These are phyloP conservation scores for Lonicera japonica DNA, from an alignment of 129 eudicot species.

Conservation along the genomic window DNA sequence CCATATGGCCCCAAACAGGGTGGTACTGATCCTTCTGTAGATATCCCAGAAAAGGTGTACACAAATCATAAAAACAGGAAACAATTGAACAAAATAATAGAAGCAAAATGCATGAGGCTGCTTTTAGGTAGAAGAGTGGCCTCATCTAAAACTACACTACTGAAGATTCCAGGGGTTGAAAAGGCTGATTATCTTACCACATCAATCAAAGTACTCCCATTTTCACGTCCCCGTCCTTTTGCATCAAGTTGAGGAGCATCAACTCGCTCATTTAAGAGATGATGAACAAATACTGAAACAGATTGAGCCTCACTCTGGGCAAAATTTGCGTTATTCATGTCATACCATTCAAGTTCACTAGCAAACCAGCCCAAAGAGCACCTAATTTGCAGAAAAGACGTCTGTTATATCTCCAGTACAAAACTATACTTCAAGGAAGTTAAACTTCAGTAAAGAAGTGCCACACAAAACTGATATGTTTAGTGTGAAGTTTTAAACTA, in stretches of 20 bases:
- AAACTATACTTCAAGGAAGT: not conserved
- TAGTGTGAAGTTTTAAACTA: not conserved
- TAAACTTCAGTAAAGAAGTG: not conserved
- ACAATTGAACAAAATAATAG: no score
- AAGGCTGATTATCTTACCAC: slow-evolving; percentile 40
- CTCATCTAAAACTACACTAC: no score
- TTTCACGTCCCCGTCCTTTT: slow-evolving; percentile 59
- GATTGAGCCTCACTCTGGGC: slow-evolving; percentile 90
- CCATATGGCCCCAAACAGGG: slow-evolving; percentile 95
- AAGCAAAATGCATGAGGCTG: no score
- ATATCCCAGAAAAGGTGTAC: slow-evolving; percentile 7
- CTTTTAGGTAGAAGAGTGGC: no score
- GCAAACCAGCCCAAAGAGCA: slow-evolving; percentile 94
- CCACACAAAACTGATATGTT: not conserved
- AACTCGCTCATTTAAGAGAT: slow-evolving; percentile 53
- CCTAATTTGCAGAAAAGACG: slow-evolving; percentile 27
- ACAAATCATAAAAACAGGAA: not conserved
- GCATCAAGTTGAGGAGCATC: slow-evolving; percentile 62
- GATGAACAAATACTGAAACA: slow-evolving; percentile 69
- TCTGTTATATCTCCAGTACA: not conserved
- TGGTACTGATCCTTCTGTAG: slow-evolving; percentile 73
- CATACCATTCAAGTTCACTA: slow-evolving; percentile 89
- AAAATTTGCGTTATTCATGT: slow-evolving; percentile 59
- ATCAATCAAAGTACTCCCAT: slow-evolving; percentile 55
- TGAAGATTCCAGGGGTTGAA: no score